phyloP scores from a whole-genome alignment of 1,139 yeast genomes.

The Sugiyamaella pinicola region DNA sequence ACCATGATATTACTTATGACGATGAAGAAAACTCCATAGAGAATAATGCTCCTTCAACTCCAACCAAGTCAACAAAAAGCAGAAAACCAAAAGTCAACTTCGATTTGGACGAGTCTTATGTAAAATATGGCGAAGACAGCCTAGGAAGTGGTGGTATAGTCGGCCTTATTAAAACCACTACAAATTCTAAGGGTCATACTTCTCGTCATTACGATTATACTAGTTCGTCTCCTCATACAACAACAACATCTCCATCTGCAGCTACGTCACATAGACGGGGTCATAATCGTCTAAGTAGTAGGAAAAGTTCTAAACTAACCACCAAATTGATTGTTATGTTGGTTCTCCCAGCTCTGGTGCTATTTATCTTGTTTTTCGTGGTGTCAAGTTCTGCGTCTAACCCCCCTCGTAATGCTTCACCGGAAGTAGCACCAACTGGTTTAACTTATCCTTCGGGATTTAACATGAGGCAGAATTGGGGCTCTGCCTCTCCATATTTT shows the following conservation, averaged over 20 bases:
- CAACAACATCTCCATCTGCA: neutral
- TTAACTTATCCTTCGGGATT: conserved; percentile 42
- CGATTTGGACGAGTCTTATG: conserved; percentile 21
- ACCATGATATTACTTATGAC: neutral
- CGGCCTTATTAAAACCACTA: neutral
- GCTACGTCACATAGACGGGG: conserved; percentile 16
- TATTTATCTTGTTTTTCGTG: conserved; percentile 34
- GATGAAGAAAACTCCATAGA: conserved; percentile 16
- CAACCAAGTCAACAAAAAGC: neutral
- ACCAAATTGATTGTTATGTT: conserved; percentile 30
- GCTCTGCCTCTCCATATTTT: conserved; percentile 46
- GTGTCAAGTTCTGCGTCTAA: conserved; percentile 30
- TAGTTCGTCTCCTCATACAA: neutral
- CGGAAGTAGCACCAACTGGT: conserved; percentile 48
- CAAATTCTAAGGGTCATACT: conserved; percentile 13
- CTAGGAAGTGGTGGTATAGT: neutral
- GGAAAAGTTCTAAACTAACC: conserved; percentile 19
- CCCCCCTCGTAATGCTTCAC: conserved; percentile 36
- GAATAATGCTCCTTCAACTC: neutral
- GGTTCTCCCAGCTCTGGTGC: conserved; percentile 35
- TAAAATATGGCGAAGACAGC: conserved; percentile 1
- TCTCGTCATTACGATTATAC: conserved; percentile 16
- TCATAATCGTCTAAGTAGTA: conserved; percentile 11
- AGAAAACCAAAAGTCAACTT: conserved; percentile 22
- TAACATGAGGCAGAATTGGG: conserved; percentile 48